Evolutionary conservation across 2,329 filamentous ascomycete species (phyloP).

Genomic region (Alternaria ventricosa): DNA sequence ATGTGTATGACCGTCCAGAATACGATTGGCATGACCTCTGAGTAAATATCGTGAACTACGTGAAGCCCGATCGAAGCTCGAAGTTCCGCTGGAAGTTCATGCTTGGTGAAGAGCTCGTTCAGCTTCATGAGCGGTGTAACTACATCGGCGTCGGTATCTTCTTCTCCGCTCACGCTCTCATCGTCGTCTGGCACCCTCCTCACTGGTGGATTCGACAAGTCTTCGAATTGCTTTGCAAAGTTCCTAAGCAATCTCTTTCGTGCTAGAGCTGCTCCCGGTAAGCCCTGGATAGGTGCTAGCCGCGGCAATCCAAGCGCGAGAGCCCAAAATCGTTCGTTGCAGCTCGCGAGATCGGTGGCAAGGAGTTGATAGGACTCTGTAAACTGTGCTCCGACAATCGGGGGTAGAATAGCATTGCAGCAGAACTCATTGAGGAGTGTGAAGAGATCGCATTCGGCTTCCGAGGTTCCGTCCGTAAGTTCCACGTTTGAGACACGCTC

Average conservation of each 20-base stretch:
- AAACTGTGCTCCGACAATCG: constrained; percentile 60
- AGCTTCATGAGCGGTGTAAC: constrained; percentile 40
- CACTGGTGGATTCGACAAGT: constrained; percentile 36
- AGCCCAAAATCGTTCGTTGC: constrained; percentile 62
- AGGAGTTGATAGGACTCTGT: constrained; percentile 53
- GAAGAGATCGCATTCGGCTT: constrained; percentile 55
- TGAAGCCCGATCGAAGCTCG: constrained; percentile 42
- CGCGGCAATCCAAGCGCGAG: constrained; percentile 63
- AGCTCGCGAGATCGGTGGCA: constrained; percentile 61
- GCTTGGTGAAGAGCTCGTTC: constrained; percentile 39
- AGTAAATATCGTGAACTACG: constrained; percentile 35
- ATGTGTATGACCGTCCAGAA: constrained; percentile 46
- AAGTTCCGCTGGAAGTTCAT: constrained; percentile 33
- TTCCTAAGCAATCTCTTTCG: constrained; percentile 39
- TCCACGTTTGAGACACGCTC: constrained; percentile 62
- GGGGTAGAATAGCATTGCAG: constrained; percentile 57
- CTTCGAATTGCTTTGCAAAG: constrained; percentile 33
- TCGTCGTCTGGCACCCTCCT: constrained; percentile 39
- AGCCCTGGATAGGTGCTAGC: constrained; percentile 60
- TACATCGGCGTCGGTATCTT: constrained; percentile 44
- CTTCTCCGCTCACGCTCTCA: constrained; percentile 42
- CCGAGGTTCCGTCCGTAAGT: constrained; percentile 47
- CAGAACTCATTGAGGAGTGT: constrained; percentile 64
- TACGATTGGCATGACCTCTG: constrained; percentile 39
- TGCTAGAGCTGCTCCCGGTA: constrained; percentile 44